phyloP scores from a whole-genome alignment of 257 asterid species.

The Phtheirospermum japonicum region DNA sequence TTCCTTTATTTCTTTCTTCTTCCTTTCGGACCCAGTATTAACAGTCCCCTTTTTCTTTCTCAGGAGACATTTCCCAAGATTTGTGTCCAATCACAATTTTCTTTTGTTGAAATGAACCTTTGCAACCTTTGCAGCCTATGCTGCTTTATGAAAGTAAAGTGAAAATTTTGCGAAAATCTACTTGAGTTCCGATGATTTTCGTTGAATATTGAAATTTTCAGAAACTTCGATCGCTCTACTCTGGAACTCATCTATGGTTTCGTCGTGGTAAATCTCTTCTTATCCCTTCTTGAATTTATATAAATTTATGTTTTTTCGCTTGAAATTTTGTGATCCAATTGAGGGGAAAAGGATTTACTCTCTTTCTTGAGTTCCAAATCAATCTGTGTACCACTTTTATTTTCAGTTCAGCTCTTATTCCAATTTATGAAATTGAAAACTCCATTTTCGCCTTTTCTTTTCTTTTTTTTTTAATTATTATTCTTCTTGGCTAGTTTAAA shows the following conservation, averaged over 20 bases:
- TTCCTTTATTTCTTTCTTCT: no score
- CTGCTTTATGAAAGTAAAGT: no score
- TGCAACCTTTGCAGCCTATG: no score
- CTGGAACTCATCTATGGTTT: not conserved
- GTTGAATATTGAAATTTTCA: no score
- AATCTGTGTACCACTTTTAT: not conserved
- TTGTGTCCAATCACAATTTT: no score
- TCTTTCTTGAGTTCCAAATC: not conserved
- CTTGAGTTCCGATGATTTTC: no score
- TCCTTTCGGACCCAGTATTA: no score
- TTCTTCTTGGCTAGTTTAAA: not conserved
- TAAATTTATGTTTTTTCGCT: constrained; percentile 13
- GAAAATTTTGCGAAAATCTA: no score
- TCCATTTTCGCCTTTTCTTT: not conserved
- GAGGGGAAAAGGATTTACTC: constrained; percentile 2
- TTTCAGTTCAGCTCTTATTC: not conserved
- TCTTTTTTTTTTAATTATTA: not conserved
- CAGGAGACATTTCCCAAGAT: no score
- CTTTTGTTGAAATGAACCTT: no score
- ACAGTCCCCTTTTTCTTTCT: no score
- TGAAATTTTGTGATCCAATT: not conserved
- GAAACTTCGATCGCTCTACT: not conserved
- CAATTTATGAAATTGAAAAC: constrained; percentile 13
- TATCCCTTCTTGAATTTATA: not conserved
- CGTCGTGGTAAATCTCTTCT: constrained; percentile 7